Evolutionary conservation across 169 alveolate species (phyloP).

Genomic region (Eimeria maxima): DNA sequence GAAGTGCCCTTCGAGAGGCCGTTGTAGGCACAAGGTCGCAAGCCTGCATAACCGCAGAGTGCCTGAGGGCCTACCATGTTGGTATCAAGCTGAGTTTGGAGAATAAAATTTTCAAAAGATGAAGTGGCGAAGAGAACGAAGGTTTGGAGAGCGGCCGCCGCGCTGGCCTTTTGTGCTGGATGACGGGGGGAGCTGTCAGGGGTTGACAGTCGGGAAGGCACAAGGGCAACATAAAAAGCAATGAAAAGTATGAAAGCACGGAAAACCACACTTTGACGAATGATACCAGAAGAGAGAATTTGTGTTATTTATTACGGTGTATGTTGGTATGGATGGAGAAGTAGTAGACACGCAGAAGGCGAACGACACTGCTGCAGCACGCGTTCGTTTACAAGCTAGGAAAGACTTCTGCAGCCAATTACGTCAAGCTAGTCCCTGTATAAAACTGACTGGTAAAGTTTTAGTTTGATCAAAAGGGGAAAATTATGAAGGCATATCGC

Average conservation of each 20-base stretch:
- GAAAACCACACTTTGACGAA: neutral
- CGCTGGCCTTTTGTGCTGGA: neutral
- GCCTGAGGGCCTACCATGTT: neutral
- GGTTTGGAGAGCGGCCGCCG: neutral
- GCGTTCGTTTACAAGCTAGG: neutral
- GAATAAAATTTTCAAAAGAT: neutral
- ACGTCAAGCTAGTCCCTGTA: neutral
- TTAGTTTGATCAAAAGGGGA: neutral
- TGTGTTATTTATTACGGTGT: neutral
- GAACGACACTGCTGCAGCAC: neutral
- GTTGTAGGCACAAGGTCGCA: too few species aligned
- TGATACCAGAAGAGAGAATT: neutral
- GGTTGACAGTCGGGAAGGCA: neutral
- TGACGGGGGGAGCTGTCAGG: slow-evolving; percentile 27
- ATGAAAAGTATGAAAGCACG: neutral
- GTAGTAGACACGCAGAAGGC: neutral
- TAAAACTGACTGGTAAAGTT: neutral
- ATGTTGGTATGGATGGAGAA: too few species aligned
- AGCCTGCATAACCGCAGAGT: neutral
- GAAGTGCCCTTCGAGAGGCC: too few species aligned
- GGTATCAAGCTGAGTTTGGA: neutral
- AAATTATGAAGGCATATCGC: neutral
- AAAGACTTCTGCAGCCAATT: neutral
- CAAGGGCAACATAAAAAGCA: slow-evolving; percentile 41
- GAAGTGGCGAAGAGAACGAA: neutral